A percentile compares a stretch with the other conserved stretches of the same genome.
phyloP scores from a whole-genome alignment of 2,329 filamentous ascomycete species.

The Fusarium sp. region DNA sequence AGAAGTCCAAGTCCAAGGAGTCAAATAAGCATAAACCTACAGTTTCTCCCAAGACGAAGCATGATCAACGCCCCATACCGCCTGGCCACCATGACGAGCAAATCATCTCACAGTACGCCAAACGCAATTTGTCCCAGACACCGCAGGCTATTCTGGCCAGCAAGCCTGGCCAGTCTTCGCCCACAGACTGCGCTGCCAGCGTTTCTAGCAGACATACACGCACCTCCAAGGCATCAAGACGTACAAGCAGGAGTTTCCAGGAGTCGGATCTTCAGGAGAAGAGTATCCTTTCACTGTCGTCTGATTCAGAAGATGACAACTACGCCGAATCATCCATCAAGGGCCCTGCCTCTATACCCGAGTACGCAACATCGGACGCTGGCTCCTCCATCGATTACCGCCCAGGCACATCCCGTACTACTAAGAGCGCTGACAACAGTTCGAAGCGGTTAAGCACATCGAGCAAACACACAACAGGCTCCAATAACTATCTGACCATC shows the following conservation, averaged over 20 bases:
- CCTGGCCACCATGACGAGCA: slow-evolving; percentile 36
- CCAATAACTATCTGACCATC: slow-evolving; percentile 57
- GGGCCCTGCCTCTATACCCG: slow-evolving; percentile 43
- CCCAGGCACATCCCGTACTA: slow-evolving; percentile 38
- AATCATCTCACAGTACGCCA: slow-evolving; percentile 44
- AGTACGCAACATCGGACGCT: slow-evolving; percentile 42
- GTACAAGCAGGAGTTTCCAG: slow-evolving; percentile 58
- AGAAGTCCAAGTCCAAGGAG: slow-evolving; percentile 25
- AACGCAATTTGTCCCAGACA: slow-evolving; percentile 40
- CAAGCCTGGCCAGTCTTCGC: slow-evolving; percentile 47
- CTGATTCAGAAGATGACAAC: slow-evolving; percentile 64
- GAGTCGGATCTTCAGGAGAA: slow-evolving; percentile 65
- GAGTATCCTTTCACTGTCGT: slow-evolving; percentile 67
- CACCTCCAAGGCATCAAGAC: slow-evolving; percentile 64
- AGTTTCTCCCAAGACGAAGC: slow-evolving; percentile 23
- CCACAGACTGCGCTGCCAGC: slow-evolving; percentile 60
- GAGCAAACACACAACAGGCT: slow-evolving; percentile 54
- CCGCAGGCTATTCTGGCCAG: slow-evolving; percentile 34
- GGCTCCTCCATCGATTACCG: slow-evolving; percentile 40
- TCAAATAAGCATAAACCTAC: slow-evolving; percentile 26
- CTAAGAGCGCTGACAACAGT: slow-evolving; percentile 42
- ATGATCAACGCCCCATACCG: slow-evolving; percentile 25
- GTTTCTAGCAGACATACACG: slow-evolving; percentile 66
- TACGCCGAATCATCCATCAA: slow-evolving; percentile 38
- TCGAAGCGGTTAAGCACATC: slow-evolving; percentile 47